A percentile compares a stretch with the other conserved stretches of the same genome.
These are phyloP conservation scores for Paramecium tetraurelia DNA, from an alignment of 73 alveolate genomes.

Conservation along the genomic window DNA sequence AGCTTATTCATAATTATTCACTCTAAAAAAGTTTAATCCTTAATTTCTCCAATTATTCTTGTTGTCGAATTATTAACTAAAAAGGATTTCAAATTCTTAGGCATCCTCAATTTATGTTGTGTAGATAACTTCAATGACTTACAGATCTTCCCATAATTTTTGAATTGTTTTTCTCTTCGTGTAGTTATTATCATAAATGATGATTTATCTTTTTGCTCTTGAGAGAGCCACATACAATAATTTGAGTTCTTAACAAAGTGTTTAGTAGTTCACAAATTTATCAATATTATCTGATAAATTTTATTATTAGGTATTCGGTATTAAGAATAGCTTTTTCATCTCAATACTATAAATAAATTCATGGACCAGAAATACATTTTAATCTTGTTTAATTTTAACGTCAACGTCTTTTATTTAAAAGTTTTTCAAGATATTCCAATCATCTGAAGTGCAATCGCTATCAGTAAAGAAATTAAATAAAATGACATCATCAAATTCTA, in stretches of 20 bases:
- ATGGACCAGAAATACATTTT: neutral
- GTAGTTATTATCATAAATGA: slow-evolving; percentile 77
- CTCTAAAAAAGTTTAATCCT: slow-evolving; percentile 80
- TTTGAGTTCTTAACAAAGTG: slow-evolving; percentile 83
- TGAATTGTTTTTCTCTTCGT: slow-evolving; percentile 66
- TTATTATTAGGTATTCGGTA: neutral
- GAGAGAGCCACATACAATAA: slow-evolving; percentile 84
- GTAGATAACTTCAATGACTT: slow-evolving; percentile 33
- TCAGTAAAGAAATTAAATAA: slow-evolving; percentile 68
- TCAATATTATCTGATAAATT: neutral
- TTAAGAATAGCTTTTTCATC: neutral
- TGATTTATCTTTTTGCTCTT: slow-evolving; percentile 80
- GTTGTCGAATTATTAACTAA: neutral
- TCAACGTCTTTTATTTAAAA: neutral
- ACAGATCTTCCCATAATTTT: slow-evolving; percentile 73
- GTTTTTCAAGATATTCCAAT: slow-evolving; percentile 50
- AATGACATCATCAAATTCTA: slow-evolving; percentile 91
- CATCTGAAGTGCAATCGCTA: neutral
- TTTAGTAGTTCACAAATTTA: too few relatives aligned
- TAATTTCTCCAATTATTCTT: slow-evolving; percentile 71
- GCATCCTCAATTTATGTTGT: neutral
- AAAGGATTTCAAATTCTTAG: neutral
- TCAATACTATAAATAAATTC: neutral
- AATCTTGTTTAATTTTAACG: neutral
- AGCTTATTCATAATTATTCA: slow-evolving; percentile 81